Evolutionary conservation across 2,329 filamentous ascomycete genomes (phyloP).

Genomic region (Colletotrichum abscissum): DNA sequence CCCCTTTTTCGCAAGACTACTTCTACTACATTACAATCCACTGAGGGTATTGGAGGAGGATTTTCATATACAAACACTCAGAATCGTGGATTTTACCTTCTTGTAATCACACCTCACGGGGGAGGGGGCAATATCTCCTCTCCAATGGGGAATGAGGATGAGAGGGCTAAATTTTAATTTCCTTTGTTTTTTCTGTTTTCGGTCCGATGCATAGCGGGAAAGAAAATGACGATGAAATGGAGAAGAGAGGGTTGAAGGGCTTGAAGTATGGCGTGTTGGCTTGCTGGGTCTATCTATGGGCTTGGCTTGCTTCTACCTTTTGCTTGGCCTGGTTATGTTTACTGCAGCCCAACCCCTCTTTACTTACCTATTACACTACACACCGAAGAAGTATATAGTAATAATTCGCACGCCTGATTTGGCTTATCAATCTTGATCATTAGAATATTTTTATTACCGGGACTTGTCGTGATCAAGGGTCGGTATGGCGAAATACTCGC

Average conservation of each 20-base stretch:
- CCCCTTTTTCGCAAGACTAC: constrained; percentile 43
- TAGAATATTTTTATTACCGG: not conserved
- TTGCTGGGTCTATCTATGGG: constrained; percentile 9
- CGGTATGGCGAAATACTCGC: too few relatives aligned
- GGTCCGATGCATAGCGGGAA: constrained; percentile 14
- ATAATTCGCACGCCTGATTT: constrained; percentile 34
- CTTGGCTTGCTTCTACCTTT: not conserved
- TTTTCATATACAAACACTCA: constrained; percentile 16
- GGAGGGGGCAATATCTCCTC: not conserved
- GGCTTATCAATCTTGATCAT: not conserved
- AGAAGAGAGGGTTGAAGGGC: not conserved
- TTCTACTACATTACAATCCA: constrained; percentile 9
- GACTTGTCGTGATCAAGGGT: not conserved
- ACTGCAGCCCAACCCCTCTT: not conserved
- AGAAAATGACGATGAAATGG: constrained; percentile 25
- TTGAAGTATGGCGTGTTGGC: not conserved
- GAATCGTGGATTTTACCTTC: constrained; percentile 1
- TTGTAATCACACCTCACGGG: not conserved
- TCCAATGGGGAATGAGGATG: not conserved
- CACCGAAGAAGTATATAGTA: constrained; percentile 36
- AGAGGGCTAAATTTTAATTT: constrained; percentile 22
- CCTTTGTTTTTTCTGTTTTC: constrained; percentile 19
- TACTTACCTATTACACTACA: constrained; percentile 18
- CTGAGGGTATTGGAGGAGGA: constrained; percentile 3
- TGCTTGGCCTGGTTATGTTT: constrained; percentile 1